These are phyloP conservation scores for Sporothrix mexicana DNA, from an alignment of 2,329 filamentous ascomycete genomes.

Conservation along the genomic window DNA sequence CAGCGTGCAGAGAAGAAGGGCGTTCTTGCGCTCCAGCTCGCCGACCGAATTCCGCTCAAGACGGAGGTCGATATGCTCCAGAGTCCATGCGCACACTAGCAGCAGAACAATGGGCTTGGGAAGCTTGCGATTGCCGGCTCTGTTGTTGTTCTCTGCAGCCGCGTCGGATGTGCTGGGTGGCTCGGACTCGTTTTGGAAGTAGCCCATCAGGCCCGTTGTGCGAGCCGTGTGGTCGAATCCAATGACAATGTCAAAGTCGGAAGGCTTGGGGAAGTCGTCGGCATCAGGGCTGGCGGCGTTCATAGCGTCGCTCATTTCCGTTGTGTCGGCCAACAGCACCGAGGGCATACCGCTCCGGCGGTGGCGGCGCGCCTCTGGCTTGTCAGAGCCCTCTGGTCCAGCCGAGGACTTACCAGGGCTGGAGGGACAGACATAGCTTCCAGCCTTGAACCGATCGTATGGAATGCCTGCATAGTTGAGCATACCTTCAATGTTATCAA, in stretches of 20 bases:
- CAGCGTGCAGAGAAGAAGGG: constrained; percentile 47
- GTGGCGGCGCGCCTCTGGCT: background rate
- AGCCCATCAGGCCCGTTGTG: constrained; percentile 45
- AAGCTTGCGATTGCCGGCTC: constrained; percentile 29
- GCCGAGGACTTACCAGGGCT: background rate
- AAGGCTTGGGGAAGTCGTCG: background rate
- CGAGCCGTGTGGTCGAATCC: constrained; percentile 60
- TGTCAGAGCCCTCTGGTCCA: background rate
- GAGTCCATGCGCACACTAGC: constrained; percentile 57
- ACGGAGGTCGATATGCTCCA: constrained; percentile 61
- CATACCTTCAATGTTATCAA: constrained; percentile 60
- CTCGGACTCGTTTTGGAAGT: constrained; percentile 31
- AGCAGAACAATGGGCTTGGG: constrained; percentile 53
- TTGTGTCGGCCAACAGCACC: constrained; percentile 53
- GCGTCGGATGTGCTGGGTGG: background rate
- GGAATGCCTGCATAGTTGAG: constrained; percentile 50
- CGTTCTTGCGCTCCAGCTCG: constrained; percentile 55
- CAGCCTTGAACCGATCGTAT: constrained; percentile 42
- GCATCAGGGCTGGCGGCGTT: constrained; percentile 43
- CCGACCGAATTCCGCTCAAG: constrained; percentile 48
- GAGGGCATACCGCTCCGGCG: constrained; percentile 39
- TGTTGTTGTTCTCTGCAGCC: background rate
- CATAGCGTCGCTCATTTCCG: constrained; percentile 38
- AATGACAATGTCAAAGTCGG: constrained; percentile 57
- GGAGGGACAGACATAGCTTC: background rate